phyloP scores from a whole-genome alignment of 2,329 filamentous ascomycete species.

The Calycina marina region DNA sequence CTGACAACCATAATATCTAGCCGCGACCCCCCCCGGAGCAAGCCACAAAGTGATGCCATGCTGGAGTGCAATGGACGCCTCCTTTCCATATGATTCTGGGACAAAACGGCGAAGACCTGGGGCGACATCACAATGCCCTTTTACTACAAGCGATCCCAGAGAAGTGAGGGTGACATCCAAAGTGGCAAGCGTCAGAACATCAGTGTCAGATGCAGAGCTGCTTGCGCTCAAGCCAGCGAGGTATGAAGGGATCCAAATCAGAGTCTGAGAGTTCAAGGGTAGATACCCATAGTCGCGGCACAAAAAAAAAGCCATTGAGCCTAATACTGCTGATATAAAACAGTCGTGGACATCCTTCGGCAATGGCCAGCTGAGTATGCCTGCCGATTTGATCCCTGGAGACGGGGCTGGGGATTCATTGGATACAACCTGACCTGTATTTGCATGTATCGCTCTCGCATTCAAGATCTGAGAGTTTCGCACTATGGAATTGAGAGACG shows the following conservation, averaged over 20 bases:
- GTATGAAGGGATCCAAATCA: conserved; percentile 13
- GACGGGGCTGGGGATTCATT: conserved; percentile 15
- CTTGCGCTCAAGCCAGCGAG: conserved; percentile 1
- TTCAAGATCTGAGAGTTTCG: conserved; percentile 17
- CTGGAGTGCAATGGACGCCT: conserved; percentile 4
- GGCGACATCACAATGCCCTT: conserved; percentile 17
- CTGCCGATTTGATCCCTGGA: conserved; percentile 12
- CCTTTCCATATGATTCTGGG: conserved; percentile 2
- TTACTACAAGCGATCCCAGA: conserved; percentile 20
- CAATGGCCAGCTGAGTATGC: conserved; percentile 6
- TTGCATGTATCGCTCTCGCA: conserved; percentile 13
- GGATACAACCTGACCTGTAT: conserved; percentile 10
- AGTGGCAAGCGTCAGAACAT: conserved; percentile 17
- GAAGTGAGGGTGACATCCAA: conserved; percentile 22
- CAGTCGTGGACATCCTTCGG: conserved; percentile 20
- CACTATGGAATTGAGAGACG: conserved; percentile 13
- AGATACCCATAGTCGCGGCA: conserved; percentile 20
- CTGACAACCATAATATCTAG: conserved; percentile 15
- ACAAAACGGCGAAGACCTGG: conserved; percentile 15
- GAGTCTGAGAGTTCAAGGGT: conserved; percentile 22
- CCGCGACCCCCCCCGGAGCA: conserved; percentile 20
- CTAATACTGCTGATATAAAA: conserved; percentile 23
- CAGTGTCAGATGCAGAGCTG: conserved; percentile 2
- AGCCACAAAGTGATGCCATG: conserved; percentile 19
- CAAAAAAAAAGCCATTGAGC: conserved; percentile 20